Evolutionary conservation across 2,329 filamentous ascomycete species (phyloP), one percentile per base, ranked within the genome.

Genomic region (Myriangium duriaei): DNA sequence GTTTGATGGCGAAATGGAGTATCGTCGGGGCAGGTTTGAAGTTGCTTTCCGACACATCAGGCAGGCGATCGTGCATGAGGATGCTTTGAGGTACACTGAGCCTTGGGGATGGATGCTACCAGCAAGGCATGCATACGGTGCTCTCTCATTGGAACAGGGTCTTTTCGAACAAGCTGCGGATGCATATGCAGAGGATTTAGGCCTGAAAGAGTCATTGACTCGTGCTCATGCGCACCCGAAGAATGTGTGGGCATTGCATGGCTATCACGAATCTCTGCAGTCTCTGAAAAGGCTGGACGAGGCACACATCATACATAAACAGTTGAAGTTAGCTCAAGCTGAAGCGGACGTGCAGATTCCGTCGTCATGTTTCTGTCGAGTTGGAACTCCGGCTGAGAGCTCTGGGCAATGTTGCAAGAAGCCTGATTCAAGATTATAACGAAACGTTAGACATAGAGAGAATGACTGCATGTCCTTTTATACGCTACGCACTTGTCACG

Each of bases 71-170:
- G 47, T 55, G 0, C 62, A 71, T 2, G 74, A 79, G 42, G 77
- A 81, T 48, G 56, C 53, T 0, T 60, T 84, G 12, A 73, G 74
- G 0, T 84, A 81, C 42, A 74, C 78, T 43, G 80, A 85, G 52
- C 79, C 80, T 0, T 83, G 79, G 78, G 78, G 76, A 0, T 84
- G 79, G 79, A 83, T 84, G 79, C 77, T 81, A 49, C 79, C 79
- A 0, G 69, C 74, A 0, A 64, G 78, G 1, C 80, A 84, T 53
- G 79, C 79, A 0, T 74, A 75, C 26, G 79, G 74, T 0, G 79
- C 79, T 0, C 60, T 85, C 3, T 52, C 81, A 12, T 61, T 81
- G 1, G 80, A 84, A 50, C 77, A 79, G 49, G 72, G 69, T 0
- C 37, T 43, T n/a, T 44, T 60, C 4, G 52, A 58, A 37, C 56